A percentile compares a stretch with the other conserved stretches of the same genome.
Evolutionary conservation across 176 grass and related monocot genomes (phyloP).

Genomic region (Tillandsia fasciculata): DNA sequence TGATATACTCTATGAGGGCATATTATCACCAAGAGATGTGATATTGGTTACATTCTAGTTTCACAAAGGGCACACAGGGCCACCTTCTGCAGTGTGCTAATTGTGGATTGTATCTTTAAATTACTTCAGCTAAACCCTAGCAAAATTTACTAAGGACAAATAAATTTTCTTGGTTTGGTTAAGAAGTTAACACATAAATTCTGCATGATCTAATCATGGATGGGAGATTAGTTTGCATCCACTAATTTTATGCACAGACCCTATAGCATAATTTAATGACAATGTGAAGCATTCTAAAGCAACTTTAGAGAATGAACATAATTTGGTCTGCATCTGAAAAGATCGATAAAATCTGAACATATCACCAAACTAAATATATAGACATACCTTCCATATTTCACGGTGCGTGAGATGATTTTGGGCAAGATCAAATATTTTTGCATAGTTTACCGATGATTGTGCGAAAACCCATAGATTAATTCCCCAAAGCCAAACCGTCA

Average conservation of each 20-base stretch:
- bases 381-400: conserved; percentile 92
- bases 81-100: too few species aligned
- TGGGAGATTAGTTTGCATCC: too few species aligned
- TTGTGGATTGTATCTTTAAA: too few species aligned
- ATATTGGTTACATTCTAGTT: background rate
- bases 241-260: too few species aligned
- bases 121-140: too few species aligned
- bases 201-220: too few species aligned
- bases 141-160: too few species aligned
- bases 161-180: too few species aligned
- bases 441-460: conserved; percentile 74
- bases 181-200: too few species aligned
- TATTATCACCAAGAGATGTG: background rate
- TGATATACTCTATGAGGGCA: background rate
- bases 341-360: background rate
- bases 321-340: background rate
- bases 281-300: background rate
- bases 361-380: conserved; percentile 1
- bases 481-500: conserved; percentile 99
- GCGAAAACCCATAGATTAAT: conserved; percentile 91
- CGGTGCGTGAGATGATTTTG: conserved; percentile 73
- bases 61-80: too few species aligned
- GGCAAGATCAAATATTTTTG: conserved; percentile 84
- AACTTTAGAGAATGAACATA: background rate
- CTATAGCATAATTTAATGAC: too few species aligned